phyloP scores from a whole-genome alignment of 2,329 filamentous ascomycete species.

The Ustulina deusta region DNA sequence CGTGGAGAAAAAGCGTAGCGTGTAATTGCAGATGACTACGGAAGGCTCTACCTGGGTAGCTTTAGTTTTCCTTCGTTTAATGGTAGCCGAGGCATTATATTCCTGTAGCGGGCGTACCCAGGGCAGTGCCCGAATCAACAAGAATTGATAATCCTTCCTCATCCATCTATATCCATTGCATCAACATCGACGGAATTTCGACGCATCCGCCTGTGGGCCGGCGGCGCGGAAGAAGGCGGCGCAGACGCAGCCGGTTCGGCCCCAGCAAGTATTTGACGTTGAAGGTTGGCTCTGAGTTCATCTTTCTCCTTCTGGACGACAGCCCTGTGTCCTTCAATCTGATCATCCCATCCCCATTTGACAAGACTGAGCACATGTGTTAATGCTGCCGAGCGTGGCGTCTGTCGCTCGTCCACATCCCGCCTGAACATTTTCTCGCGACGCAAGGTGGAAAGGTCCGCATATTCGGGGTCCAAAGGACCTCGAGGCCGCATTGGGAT shows the following conservation, averaged over 20 bases:
- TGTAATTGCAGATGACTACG: not conserved
- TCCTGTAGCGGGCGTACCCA: not conserved
- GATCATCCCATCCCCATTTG: slow-evolving; percentile 40
- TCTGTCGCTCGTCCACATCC: slow-evolving; percentile 28
- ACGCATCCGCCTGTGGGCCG: not conserved
- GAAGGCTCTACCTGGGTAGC: slow-evolving; percentile 2
- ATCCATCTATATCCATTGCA: slow-evolving; percentile 37
- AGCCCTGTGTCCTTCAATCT: slow-evolving; percentile 41
- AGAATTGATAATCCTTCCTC: not conserved
- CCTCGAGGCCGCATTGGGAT: slow-evolving; percentile 24
- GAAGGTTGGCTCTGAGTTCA: slow-evolving; percentile 35
- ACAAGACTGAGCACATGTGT: slow-evolving; percentile 40
- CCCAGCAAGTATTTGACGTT: slow-evolving; percentile 24
- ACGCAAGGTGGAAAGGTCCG: slow-evolving; percentile 30
- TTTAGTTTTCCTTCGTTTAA: not conserved
- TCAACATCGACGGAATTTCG: slow-evolving; percentile 6
- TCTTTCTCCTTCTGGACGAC: slow-evolving; percentile 42
- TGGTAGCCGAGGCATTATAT: not conserved
- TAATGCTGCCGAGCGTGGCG: slow-evolving; percentile 43
- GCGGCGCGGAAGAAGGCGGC: not conserved
- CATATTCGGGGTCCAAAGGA: slow-evolving; percentile 35
- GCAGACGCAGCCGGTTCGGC: slow-evolving; percentile 1
- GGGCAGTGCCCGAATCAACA: not conserved
- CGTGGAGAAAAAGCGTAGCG: not conserved
- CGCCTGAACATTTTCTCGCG: slow-evolving; percentile 33